Evolutionary conservation across 192 early-diverging fungal species (phyloP).

Genomic region (Entophlyctis luteolus): DNA sequence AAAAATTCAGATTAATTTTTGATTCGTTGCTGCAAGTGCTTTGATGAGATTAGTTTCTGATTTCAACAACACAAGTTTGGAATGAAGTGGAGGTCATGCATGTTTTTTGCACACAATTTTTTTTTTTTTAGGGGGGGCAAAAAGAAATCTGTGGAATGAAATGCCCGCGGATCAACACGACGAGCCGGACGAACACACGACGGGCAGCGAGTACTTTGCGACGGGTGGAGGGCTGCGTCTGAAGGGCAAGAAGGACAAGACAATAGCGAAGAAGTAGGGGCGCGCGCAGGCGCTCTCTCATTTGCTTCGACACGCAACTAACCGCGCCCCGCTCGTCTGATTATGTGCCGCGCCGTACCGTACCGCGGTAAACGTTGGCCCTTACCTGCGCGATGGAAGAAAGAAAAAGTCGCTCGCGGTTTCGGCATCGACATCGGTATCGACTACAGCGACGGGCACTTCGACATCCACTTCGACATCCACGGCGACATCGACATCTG

Average conservation of each 20-base stretch:
- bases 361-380: not conserved
- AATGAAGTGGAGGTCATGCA: no score
- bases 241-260: conserved; percentile 46
- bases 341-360: no score
- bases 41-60: no score
- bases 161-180: not conserved
- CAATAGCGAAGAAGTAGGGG: conserved; percentile 52
- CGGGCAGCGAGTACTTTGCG: conserved; percentile 31
- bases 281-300: not conserved
- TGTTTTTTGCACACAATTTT: no score
- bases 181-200: not conserved
- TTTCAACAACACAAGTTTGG: no score
- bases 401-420: conserved; percentile 26
- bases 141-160: not conserved
- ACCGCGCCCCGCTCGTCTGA: no score
- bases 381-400: not conserved
- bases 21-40: no score
- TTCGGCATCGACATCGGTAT: conserved; percentile 6
- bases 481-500: not conserved
- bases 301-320: not conserved
- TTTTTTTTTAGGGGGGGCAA: no score
- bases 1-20: no score
- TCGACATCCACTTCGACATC: not conserved
- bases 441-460: conserved; percentile 24
- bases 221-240: conserved; percentile 63